These are phyloP conservation scores for Cryptosporidium andersoni DNA, from an alignment of 169 alveolate species.

Conservation along the genomic window DNA sequence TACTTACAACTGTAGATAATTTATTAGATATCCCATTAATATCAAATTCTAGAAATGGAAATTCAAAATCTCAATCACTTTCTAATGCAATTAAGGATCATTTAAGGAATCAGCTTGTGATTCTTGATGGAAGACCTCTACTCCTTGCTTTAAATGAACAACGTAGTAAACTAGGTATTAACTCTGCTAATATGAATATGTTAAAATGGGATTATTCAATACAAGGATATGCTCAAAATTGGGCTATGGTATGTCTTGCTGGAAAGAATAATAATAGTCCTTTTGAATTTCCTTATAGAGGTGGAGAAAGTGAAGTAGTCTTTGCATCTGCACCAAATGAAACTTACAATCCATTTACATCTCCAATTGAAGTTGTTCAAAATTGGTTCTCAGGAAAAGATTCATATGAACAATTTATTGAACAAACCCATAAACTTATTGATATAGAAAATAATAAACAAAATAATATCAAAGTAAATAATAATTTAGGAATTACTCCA, in stretches of 20 bases:
- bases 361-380: constrained; percentile 47
- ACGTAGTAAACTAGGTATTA: constrained; percentile 42
- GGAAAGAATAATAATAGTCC: constrained; percentile 64
- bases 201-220: constrained; percentile 64
- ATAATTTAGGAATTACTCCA: constrained; percentile 48
- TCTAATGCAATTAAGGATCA: constrained; percentile 35
- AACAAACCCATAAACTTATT: too few species aligned
- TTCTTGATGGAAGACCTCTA: constrained; percentile 49
- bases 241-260: constrained; percentile 69
- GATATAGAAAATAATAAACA: too few species aligned
- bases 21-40: constrained; percentile 42
- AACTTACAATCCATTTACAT: constrained; percentile 20
- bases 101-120: constrained; percentile 13
- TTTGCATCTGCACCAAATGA: constrained; percentile 45
- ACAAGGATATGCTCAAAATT: constrained; percentile 63
- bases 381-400: constrained; percentile 63
- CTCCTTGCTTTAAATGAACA: constrained; percentile 31
- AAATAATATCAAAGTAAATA: constrained; percentile 3
- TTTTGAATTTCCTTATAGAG: constrained; percentile 59
- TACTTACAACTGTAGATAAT: constrained; percentile 26
- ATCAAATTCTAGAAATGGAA: constrained; percentile 51
- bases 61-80: constrained; percentile 42
- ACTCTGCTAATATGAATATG: constrained; percentile 44
- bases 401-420: constrained; percentile 4
- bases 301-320: constrained; percentile 70